Conservation (phyloP, 441 rosid genomes). For the Geranium incanum region DNA sequence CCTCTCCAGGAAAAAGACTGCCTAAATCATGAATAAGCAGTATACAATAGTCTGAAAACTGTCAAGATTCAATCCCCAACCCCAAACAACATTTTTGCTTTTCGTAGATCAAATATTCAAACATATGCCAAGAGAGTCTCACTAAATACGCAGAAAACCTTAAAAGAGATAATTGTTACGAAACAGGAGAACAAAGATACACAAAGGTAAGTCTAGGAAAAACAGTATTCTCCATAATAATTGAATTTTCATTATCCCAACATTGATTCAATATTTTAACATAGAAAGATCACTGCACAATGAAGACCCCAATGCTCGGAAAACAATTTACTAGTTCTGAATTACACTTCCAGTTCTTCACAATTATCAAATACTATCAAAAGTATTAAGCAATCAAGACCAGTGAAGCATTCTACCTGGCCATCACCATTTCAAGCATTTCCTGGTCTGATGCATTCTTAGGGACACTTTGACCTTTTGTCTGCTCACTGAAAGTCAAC, state of each 20-base stretch:
- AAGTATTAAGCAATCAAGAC: slow-evolving; percentile 1
- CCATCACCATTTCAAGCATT: slow-evolving; percentile 91
- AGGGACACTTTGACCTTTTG: slow-evolving; percentile 56
- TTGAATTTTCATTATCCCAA: not conserved
- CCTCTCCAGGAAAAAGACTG: not conserved
- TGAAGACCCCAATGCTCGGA: not conserved
- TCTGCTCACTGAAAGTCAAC: slow-evolving; percentile 72
- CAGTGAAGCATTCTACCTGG: slow-evolving; percentile 38
- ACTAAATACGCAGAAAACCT: not conserved
- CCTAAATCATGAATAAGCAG: not conserved
- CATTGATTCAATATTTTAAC: not conserved
- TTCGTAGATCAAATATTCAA: not conserved
- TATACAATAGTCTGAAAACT: not conserved
- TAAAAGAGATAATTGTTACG: not conserved
- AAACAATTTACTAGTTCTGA: slow-evolving; percentile 2
- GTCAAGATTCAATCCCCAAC: not conserved
- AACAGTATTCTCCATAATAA: no score
- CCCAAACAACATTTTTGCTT: not conserved
- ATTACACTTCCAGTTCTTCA: slow-evolving; percentile 12
- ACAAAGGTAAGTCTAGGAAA: not conserved
- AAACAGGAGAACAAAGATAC: not conserved
- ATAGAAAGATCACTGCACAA: not conserved
- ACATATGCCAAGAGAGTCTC: not conserved
- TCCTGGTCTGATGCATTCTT: slow-evolving; percentile 79
- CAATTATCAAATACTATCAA: slow-evolving; percentile 2